Conservation (phyloP, 352 stramenopile species). For the Globisporangium splendens region DNA sequence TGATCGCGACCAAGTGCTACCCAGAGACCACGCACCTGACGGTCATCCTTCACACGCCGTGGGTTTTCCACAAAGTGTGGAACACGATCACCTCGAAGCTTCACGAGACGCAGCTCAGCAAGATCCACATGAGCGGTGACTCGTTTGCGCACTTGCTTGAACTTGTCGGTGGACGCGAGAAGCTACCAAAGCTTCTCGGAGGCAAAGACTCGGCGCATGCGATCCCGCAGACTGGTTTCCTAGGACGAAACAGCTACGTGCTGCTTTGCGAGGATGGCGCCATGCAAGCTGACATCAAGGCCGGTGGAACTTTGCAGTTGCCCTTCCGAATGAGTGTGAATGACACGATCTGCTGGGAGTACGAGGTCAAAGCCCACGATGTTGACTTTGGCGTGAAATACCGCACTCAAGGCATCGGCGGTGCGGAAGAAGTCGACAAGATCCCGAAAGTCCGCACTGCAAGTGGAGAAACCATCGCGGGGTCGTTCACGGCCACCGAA, state of each 20-base stretch:
- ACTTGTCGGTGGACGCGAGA: slow-evolving; percentile 43
- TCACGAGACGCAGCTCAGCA: slow-evolving; percentile 57
- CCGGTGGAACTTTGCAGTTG: slow-evolving; percentile 52
- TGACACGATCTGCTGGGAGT: slow-evolving; percentile 79
- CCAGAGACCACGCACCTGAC: slow-evolving; percentile 55
- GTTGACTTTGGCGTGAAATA: slow-evolving; percentile 72
- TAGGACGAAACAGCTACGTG: slow-evolving; percentile 57
- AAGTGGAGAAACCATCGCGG: slow-evolving; percentile 31
- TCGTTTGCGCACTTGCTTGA: slow-evolving; percentile 42
- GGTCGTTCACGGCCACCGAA: slow-evolving; percentile 59
- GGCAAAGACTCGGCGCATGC: slow-evolving; percentile 47
- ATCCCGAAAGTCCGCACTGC: slow-evolving; percentile 36
- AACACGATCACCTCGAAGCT: slow-evolving; percentile 46
- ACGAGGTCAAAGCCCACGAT: slow-evolving; percentile 56
- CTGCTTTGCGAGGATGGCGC: slow-evolving; percentile 69
- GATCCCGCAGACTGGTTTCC: slow-evolving; percentile 62
- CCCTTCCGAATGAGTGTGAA: slow-evolving; percentile 69
- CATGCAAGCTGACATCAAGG: slow-evolving; percentile 61
- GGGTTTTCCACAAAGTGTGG: slow-evolving; percentile 78
- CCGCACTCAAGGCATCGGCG: slow-evolving; percentile 65
- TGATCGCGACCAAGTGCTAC: slow-evolving; percentile 61
- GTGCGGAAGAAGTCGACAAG: slow-evolving; percentile 58
- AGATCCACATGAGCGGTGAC: slow-evolving; percentile 57
- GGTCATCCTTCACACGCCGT: slow-evolving; percentile 58
- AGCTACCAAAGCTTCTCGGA: slow-evolving; percentile 50